Evolutionary conservation across 116 monocot species (phyloP), one percentile per base, ranked within the genome.

Genomic region (Dioscorea cayenensis): DNA sequence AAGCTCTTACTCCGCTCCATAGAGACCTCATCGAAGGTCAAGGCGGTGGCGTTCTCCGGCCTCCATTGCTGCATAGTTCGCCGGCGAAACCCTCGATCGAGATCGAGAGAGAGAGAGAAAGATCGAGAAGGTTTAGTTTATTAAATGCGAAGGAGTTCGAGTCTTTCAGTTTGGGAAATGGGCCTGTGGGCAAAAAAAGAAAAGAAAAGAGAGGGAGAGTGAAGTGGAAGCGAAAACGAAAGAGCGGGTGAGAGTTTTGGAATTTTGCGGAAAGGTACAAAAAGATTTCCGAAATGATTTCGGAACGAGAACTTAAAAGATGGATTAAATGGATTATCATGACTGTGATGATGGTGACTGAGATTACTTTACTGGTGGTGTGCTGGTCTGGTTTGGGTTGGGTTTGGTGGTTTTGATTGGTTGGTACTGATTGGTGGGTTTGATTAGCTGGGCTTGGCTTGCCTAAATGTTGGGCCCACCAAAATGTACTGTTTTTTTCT

Each of bases 1-100:
- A 95, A 95, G 78, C 82, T 75, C 84, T 92, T 95, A 87, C 95
- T 92, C 79, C 85, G 66, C 87, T 95, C 95, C 92, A 92, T 85
- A 63, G 95, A 85, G 21, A 84, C 84, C 82, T 89, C 90, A 63
- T 95, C 95, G 81, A 85, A 87, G 75, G 87, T 95, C 85, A 82
- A 81, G 49, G 78, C 71, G 43, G 75, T 36, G 25, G 59, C 48
- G 61, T 84, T 80, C 86, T 84, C 82, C 77, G 72, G 65, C 73
- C 76, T 69, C 90, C 87, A 78, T 37, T 84, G 76, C 49, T 80
- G 78, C 82, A 43, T 89, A 80, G 83, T 80, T 80, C 23, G 22
- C 49, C 32, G 55, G 10, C 16, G 43, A 43, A 43, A 43, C 55
- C 55, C 10, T 16, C n/a, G 2, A 32, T 55, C 14, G 55, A 55